These are phyloP conservation scores for Musa acuminata DNA, from an alignment of 176 grass and related monocot genomes.

Conservation along the genomic window DNA sequence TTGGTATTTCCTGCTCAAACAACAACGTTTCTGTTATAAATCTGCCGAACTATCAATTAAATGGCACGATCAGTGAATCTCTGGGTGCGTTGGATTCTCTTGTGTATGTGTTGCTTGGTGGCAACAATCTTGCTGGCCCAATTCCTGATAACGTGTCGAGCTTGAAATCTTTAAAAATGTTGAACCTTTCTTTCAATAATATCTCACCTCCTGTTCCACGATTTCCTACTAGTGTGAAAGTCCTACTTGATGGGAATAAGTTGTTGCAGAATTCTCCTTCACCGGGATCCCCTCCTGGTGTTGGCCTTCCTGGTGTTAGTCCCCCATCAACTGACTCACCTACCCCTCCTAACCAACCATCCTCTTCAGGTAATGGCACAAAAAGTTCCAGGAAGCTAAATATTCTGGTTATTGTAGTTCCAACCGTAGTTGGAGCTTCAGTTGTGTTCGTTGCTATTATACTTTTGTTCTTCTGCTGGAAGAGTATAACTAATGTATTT, in stretches of 20 bases:
- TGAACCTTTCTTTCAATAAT: conserved; percentile 64
- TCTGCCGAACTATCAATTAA: conserved; percentile 27
- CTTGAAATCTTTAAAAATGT: conserved; percentile 41
- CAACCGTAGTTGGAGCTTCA: conserved; percentile 26
- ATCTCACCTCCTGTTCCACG: conserved; percentile 45
- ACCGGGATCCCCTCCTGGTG: neutral
- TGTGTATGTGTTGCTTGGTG: conserved; percentile 30
- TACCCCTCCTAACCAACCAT: neutral
- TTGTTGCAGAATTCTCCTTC: conserved; percentile 1
- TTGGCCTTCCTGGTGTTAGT: neutral
- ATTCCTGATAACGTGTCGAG: conserved; percentile 43
- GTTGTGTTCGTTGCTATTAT: conserved; percentile 1
- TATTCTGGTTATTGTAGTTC: conserved; percentile 32
- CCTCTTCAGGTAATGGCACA: neutral
- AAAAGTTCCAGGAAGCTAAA: conserved; percentile 11
- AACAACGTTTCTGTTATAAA: conserved; percentile 10
- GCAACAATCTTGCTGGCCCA: conserved; percentile 49
- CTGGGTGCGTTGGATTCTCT: conserved; percentile 42
- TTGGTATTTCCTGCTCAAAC: conserved; percentile 2
- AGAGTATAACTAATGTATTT: conserved; percentile 16
- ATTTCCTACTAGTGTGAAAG: conserved; percentile 32
- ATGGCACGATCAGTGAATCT: conserved; percentile 51
- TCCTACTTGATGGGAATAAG: conserved; percentile 42
- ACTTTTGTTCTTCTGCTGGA: conserved; percentile 23
- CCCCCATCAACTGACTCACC: neutral